A percentile compares a stretch with the other conserved stretches of the same genome.
Conservation (phyloP, 2,329 filamentous ascomycete species). For the Simplicillium sp. region DNA sequence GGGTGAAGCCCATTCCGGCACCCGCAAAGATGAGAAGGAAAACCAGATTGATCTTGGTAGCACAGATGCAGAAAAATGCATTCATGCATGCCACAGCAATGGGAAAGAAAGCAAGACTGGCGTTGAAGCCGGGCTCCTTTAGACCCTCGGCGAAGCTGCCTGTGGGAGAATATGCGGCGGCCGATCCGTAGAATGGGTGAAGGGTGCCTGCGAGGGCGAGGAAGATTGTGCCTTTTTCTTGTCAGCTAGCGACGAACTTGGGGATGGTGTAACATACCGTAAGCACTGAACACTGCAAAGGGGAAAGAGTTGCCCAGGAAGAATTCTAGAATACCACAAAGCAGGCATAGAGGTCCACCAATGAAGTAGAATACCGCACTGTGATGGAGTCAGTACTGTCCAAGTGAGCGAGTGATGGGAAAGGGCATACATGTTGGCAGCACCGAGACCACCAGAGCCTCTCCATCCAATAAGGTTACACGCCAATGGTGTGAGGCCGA, state of each 20-base stretch:
- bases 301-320: conserved; percentile 6
- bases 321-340: conserved; percentile 3
- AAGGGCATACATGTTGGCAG: conserved; percentile 28
- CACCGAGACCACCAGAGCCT: conserved; percentile 28
- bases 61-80: conserved; percentile 44
- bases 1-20: conserved; percentile 30
- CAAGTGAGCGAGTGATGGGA: too few relatives aligned
- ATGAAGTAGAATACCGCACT: conserved; percentile 4
- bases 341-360: conserved; percentile 3
- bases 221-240: conserved; percentile 1
- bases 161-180: conserved; percentile 2
- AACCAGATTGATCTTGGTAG: conserved; percentile 49
- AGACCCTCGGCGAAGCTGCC: neutral
- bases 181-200: conserved; percentile 1
- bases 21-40: conserved; percentile 51
- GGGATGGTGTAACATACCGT: neutral
- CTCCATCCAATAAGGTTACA: conserved; percentile 32
- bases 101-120: conserved; percentile 4
- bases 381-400: neutral
- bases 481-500: conserved; percentile 31
- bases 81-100: conserved; percentile 48
- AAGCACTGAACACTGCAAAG: conserved; percentile 3
- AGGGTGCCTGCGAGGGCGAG: conserved; percentile 3
- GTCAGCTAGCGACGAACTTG: too few relatives aligned
- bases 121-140: conserved; percentile 1